Base-by-base conservation (phyloP, 1,139 yeast species). In the Citeromyces siamensis region DNA sequence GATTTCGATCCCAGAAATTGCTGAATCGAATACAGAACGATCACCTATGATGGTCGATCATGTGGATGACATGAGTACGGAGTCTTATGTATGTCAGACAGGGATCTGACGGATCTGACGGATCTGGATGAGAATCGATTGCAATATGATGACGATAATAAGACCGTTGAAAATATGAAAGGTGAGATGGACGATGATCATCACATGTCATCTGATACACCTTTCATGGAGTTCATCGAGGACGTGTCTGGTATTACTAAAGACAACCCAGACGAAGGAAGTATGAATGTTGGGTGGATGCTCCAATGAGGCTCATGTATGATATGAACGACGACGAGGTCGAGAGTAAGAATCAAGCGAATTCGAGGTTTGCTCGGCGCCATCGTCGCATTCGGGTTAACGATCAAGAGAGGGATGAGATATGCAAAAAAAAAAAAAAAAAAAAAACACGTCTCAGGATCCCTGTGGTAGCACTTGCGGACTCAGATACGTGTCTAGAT, bases 391-490 rank as follows among this genome's bases (percentile, higher is more conserved):
- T n/a, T n/a, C n/a, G n/a, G n/a, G n/a, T n/a, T n/a, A n/a, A n/a
- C n/a, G n/a, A n/a, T n/a, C n/a, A n/a, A n/a, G n/a, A n/a, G n/a
- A n/a, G n/a, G n/a, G n/a, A n/a, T n/a, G n/a, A n/a, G n/a, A n/a
- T n/a, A n/a, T n/a, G n/a, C n/a, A n/a, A n/a, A n/a, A n/a, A n/a
- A n/a, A n/a, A n/a, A n/a, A n/a, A n/a, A n/a, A n/a, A n/a, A n/a
- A n/a, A n/a, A n/a, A n/a, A n/a, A n/a, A n/a, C n/a, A n/a, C n/a
- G n/a, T 6, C 16, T 21, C n/a, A 12, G 10, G n/a, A 18, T 5
- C 10, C 5, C 13, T 19, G 19, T 33, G 28, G 37, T 41, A 42
- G 40, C 44, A 32, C 4, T 12, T 23, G n/a, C n/a, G n/a, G n/a
- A n/a, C n/a, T n/a, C n/a, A n/a, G n/a, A n/a, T n/a, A n/a, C n/a